These are phyloP conservation scores for Yamagishiella unicocca DNA, from an alignment of 139 green algal species.

Conservation along the genomic window DNA sequence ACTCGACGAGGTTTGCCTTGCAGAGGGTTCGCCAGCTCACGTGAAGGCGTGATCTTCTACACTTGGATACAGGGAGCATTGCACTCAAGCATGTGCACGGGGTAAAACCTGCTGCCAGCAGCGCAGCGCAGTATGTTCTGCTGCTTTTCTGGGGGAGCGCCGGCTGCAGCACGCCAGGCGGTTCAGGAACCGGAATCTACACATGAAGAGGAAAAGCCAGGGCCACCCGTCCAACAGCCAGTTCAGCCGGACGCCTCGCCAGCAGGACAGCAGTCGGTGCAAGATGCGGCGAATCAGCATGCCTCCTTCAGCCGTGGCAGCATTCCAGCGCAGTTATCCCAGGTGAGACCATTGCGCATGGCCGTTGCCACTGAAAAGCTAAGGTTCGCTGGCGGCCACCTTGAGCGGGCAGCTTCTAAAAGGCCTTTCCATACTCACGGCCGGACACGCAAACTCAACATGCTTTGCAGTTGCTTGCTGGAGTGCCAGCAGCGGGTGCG, in stretches of 20 bases:
- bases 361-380: not conserved
- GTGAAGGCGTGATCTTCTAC: too few species aligned
- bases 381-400: slow-evolving; percentile 10
- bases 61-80: too few species aligned
- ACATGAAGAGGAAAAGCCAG: not conserved
- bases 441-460: too few species aligned
- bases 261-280: not conserved
- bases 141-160: slow-evolving; percentile 11
- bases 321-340: not conserved
- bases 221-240: not conserved
- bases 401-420: not conserved
- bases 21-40: too few species aligned
- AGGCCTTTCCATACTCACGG: too few species aligned
- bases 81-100: not conserved
- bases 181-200: not conserved
- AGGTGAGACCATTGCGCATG: not conserved
- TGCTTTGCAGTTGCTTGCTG: slow-evolving; percentile 3
- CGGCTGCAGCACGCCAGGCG: not conserved
- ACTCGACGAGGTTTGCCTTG: too few species aligned
- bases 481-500: slow-evolving; percentile 6
- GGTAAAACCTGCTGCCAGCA: slow-evolving; percentile 5
- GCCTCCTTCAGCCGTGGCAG: slow-evolving; percentile 19
- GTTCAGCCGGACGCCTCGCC: not conserved
- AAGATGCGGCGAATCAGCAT: not conserved
- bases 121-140: slow-evolving; percentile 7